A percentile compares a stretch with the other conserved stretches of the same genome.
These are phyloP conservation scores for Paecilomyces fulvus DNA, from an alignment of 2,329 filamentous ascomycete species.

Conservation along the genomic window DNA sequence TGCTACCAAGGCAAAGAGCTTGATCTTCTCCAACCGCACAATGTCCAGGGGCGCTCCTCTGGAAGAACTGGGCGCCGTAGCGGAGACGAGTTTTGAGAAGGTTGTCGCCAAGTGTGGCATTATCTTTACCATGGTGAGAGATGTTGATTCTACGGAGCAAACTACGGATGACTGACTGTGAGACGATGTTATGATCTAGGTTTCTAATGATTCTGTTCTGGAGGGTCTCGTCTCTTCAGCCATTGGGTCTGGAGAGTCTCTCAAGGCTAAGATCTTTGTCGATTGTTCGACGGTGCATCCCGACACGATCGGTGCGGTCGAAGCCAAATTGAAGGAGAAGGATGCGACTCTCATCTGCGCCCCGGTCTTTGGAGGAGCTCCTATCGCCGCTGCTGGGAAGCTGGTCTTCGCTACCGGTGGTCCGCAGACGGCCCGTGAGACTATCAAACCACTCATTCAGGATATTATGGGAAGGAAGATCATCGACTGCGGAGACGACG, in stretches of 20 bases:
- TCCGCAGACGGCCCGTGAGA: constrained; percentile 21
- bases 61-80: constrained; percentile 25
- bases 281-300: constrained; percentile 85
- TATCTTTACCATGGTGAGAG: constrained; percentile 30
- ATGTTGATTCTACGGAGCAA: constrained; percentile 3
- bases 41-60: constrained; percentile 30
- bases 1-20: constrained; percentile 19
- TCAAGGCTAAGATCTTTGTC: constrained; percentile 69
- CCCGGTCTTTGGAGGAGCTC: constrained; percentile 38
- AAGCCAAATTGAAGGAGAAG: constrained; percentile 23
- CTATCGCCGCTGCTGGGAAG: constrained; percentile 37
- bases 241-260: constrained; percentile 16
- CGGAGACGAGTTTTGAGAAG: constrained; percentile 24
- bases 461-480: constrained; percentile 37
- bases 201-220: constrained; percentile 35
- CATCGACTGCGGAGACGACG: constrained; percentile 37
- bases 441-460: constrained; percentile 33
- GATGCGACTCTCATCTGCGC: constrained; percentile 31
- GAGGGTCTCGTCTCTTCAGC: constrained; percentile 20
- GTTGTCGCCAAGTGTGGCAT: constrained; percentile 29
- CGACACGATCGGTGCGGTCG: constrained; percentile 45
- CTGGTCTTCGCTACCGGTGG: constrained; percentile 39
- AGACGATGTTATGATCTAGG: constrained; percentile 11
- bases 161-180: neutral
- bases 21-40: constrained; percentile 36